These are phyloP conservation scores for Cerrena zonata DNA, from an alignment of 1,284 basidiomycete species.

Conservation along the genomic window DNA sequence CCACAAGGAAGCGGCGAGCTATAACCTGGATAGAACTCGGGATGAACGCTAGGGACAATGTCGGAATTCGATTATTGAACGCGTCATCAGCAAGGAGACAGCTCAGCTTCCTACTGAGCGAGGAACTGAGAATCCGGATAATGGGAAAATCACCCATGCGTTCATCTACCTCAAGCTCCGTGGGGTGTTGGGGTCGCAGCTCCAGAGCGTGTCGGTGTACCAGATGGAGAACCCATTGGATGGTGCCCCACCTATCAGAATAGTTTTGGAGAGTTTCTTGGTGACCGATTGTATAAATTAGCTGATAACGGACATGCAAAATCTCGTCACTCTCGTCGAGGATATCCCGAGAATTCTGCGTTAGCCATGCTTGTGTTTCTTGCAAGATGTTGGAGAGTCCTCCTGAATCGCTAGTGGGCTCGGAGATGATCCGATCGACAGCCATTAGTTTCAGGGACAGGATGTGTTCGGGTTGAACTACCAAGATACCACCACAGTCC, in stretches of 20 bases:
- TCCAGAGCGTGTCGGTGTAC: constrained; percentile 43
- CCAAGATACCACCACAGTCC: constrained; percentile 37
- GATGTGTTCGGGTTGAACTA: constrained; percentile 49
- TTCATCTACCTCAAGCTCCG: not conserved
- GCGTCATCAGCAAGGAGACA: not conserved
- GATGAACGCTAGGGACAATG: not conserved
- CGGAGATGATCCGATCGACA: constrained; percentile 29
- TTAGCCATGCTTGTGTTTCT: constrained; percentile 21
- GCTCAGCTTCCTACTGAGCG: not conserved
- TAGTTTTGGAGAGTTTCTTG: constrained; percentile 36
- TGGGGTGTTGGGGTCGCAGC: not conserved
- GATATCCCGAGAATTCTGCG: constrained; percentile 39
- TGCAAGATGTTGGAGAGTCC: constrained; percentile 30
- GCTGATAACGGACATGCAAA: constrained; percentile 41
- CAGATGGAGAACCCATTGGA: constrained; percentile 39
- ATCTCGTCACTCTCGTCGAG: constrained; percentile 53
- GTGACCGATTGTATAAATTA: constrained; percentile 42
- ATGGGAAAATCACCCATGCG: not conserved
- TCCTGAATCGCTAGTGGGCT: not conserved
- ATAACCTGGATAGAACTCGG: not conserved
- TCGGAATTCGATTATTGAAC: not conserved
- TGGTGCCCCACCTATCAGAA: constrained; percentile 43
- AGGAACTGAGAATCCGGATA: not conserved
- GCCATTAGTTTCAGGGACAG: constrained; percentile 45
- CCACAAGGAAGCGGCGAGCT: not conserved